These are phyloP conservation scores for Kazachstania bromeliacearum DNA, from an alignment of 805 yeast species.

Conservation along the genomic window DNA sequence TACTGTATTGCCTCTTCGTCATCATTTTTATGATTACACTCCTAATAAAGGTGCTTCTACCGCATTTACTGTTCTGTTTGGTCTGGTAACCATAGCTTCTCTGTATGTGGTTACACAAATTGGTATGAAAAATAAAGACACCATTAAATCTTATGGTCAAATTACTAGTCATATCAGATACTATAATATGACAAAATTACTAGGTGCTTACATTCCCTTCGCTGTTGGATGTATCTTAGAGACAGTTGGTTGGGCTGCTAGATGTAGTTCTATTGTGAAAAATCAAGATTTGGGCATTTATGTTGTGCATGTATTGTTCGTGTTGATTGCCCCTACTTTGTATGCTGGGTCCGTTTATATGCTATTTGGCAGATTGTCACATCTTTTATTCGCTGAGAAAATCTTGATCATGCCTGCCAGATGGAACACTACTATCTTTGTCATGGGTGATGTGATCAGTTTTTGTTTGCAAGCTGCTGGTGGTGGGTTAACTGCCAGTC, in stretches of 20 bases:
- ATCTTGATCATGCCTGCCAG: constrained; percentile 16
- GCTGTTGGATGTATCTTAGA: constrained; percentile 21
- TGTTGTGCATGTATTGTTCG: constrained; percentile 19
- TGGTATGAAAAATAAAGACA: not conserved
- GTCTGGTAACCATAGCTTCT: constrained; percentile 1
- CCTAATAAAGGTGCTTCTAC: constrained; percentile 11
- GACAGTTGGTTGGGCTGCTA: constrained; percentile 20
- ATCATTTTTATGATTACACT: constrained; percentile 9
- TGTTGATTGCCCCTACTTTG: constrained; percentile 29
- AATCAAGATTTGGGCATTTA: constrained; percentile 10
- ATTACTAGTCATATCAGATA: not conserved
- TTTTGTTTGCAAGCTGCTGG: constrained; percentile 27
- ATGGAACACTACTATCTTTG: constrained; percentile 23
- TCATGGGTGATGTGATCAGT: constrained; percentile 27
- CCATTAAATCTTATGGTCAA: not conserved
- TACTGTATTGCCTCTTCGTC: too few species aligned
- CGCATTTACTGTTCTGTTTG: constrained; percentile 9
- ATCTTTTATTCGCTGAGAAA: constrained; percentile 11
- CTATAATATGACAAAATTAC: constrained; percentile 1
- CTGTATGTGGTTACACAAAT: not conserved
- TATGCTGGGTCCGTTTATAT: constrained; percentile 29
- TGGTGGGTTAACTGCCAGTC: constrained; percentile 22
- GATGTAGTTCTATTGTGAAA: constrained; percentile 12
- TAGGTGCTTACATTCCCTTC: constrained; percentile 15
- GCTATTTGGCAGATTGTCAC: constrained; percentile 23